Conservation (phyloP, 139 green algal species). For the Nannochloris sp. region DNA sequence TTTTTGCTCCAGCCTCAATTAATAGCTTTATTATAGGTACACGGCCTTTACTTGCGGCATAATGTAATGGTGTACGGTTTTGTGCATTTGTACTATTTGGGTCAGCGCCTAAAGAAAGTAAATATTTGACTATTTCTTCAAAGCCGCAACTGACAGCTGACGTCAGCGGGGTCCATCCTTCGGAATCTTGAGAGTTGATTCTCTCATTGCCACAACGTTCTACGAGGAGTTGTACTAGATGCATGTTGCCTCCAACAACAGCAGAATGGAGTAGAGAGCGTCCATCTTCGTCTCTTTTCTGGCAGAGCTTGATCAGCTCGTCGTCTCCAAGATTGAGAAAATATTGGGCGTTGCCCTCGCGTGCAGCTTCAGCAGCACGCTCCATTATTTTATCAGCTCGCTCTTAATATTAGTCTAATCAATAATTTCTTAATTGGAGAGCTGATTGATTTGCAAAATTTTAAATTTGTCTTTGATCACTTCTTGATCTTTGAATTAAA, state of each 20-base stretch:
- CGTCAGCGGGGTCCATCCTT: slow-evolving; percentile 64
- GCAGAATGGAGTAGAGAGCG: slow-evolving; percentile 57
- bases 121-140: slow-evolving; percentile 31
- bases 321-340: slow-evolving; percentile 23
- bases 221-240: slow-evolving; percentile 44
- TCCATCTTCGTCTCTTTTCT: slow-evolving; percentile 51
- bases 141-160: slow-evolving; percentile 51
- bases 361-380: slow-evolving; percentile 27
- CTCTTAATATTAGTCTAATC: too few species aligned
- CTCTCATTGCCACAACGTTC: slow-evolving; percentile 13
- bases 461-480: too few species aligned
- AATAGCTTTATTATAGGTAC: slow-evolving; percentile 25
- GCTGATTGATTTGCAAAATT: too few species aligned
- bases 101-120: slow-evolving; percentile 43
- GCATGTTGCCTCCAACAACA: slow-evolving; percentile 23
- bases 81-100: slow-evolving; percentile 33
- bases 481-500: too few species aligned
- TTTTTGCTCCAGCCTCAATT: slow-evolving; percentile 36
- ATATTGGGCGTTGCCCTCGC: slow-evolving; percentile 34
- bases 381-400: slow-evolving; percentile 41
- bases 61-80: slow-evolving; percentile 54
- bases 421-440: too few species aligned
- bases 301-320: slow-evolving; percentile 32
- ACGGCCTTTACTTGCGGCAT: slow-evolving; percentile 40
- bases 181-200: slow-evolving; percentile 51